Conservation (phyloP, 176 grass and related monocot species). For the Oryza brachyantha region DNA sequence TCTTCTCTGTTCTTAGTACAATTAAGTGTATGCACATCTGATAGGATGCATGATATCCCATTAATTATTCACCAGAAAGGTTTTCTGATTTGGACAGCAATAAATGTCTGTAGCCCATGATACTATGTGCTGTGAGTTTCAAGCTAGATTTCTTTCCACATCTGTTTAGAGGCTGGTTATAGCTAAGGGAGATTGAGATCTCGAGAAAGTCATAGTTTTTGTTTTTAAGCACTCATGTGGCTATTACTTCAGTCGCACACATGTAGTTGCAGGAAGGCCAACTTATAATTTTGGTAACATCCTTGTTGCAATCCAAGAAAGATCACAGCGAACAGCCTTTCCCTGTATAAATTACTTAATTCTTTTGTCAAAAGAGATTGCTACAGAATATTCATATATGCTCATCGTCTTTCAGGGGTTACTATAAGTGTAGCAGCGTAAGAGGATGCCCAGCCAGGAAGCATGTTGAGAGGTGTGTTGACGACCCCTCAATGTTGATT, state of each 20-base stretch:
- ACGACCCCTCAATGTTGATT: conserved; percentile 84
- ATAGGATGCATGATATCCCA: conserved; percentile 6
- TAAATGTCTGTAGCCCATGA: neutral
- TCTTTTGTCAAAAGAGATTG: conserved; percentile 10
- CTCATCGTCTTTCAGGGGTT: conserved; percentile 56
- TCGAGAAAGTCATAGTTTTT: neutral
- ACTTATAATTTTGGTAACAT: conserved; percentile 17
- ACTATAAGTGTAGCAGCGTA: conserved; percentile 93
- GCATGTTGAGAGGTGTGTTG: conserved; percentile 84
- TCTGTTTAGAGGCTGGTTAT: neutral
- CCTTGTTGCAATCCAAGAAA: conserved; percentile 28
- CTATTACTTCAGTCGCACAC: neutral
- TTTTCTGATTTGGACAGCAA: neutral
- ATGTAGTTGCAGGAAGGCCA: neutral
- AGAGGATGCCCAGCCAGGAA: conserved; percentile 88
- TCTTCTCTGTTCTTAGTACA: neutral
- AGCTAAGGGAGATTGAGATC: neutral
- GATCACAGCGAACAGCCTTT: neutral
- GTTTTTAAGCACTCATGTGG: neutral
- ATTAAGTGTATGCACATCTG: neutral
- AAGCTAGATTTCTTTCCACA: conserved; percentile 9
- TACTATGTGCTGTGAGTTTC: neutral
- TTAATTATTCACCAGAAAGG: neutral
- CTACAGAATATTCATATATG: neutral
- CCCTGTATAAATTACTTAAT: neutral